Evolutionary conservation across 768 basidiomycete species (phyloP).

Genomic region (Gloeopeniophorella convolvens): DNA sequence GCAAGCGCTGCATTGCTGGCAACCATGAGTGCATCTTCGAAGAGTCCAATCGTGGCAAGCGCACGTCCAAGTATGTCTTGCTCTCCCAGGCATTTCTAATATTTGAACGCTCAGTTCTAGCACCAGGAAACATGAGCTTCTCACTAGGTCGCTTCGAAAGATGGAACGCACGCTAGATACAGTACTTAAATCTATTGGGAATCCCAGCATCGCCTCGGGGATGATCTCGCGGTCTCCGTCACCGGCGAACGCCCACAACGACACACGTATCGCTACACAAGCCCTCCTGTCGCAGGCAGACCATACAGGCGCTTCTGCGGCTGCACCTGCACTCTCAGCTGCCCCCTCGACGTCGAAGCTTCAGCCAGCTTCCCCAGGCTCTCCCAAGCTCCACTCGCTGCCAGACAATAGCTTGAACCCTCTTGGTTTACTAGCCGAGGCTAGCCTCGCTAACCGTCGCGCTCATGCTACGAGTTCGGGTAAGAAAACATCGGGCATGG

Average conservation of each 20-base stretch:
- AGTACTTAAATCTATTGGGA: conserved; percentile 82
- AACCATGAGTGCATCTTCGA: conserved; percentile 94
- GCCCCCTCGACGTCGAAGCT: conserved; percentile 27
- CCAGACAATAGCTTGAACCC: conserved; percentile 93
- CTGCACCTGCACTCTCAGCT: conserved; percentile 12
- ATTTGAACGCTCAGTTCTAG: conserved; percentile 26
- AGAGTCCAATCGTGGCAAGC: conserved; percentile 92
- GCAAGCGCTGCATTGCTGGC: conserved; percentile 75
- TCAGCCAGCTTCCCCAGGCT: conserved; percentile 37
- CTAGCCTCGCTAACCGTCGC: conserved; percentile 69
- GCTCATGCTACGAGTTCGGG: conserved; percentile 37
- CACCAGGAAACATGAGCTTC: conserved; percentile 74
- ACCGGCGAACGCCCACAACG: conserved; percentile 34
- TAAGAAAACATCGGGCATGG: conserved; percentile 11
- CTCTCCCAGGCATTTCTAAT: conserved; percentile 13
- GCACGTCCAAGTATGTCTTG: conserved; percentile 63
- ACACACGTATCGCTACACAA: conserved; percentile 1
- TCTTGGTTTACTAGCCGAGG: conserved; percentile 86
- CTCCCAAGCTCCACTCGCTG: conserved; percentile 83
- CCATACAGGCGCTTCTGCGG: conserved; percentile 15
- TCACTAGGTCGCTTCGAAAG: conserved; percentile 76
- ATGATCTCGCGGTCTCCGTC: conserved; percentile 82
- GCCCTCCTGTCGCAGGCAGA: conserved; percentile 15
- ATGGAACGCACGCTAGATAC: conserved; percentile 94
- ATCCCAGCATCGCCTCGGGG: conserved; percentile 69